A percentile compares a stretch with the other conserved stretches of the same genome.
phyloP scores from a whole-genome alignment of 2,329 filamentous ascomycete species.

The Lojkania enalia region DNA sequence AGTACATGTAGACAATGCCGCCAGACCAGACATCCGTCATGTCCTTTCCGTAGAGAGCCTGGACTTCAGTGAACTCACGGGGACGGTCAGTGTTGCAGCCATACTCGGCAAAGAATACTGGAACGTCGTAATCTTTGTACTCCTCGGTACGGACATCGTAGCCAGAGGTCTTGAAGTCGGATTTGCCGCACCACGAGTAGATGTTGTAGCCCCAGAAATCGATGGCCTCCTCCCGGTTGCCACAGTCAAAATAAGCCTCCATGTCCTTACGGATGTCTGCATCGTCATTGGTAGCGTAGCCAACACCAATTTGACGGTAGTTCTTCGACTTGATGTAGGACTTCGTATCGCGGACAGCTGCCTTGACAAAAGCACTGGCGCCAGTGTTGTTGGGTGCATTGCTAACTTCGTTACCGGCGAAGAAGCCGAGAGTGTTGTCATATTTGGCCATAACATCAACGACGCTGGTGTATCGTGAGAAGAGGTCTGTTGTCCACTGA shows the following conservation, averaged over 20 bases:
- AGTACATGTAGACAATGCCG: conserved; percentile 99
- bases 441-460: conserved; percentile 81
- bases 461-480: conserved; percentile 78
- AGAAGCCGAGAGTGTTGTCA: conserved; percentile 94
- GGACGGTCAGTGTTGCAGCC: conserved; percentile 80
- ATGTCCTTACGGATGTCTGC: conserved; percentile 77
- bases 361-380: conserved; percentile 94
- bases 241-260: conserved; percentile 94
- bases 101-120: conserved; percentile 98
- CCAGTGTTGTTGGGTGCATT: conserved; percentile 86
- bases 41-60: conserved; percentile 72
- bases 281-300: conserved; percentile 96
- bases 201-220: conserved; percentile 99
- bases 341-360: conserved; percentile 95
- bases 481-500: conserved; percentile 77
- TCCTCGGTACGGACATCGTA: conserved; percentile 83
- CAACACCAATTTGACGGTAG: conserved; percentile 81
- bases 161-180: conserved; percentile 73
- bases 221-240: conserved; percentile 65
- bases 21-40: conserved; percentile 92
- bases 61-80: conserved; percentile 84
- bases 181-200: conserved; percentile 97
- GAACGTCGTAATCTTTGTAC: conserved; percentile 86
- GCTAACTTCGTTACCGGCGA: conserved; percentile 96
- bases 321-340: conserved; percentile 81